These are phyloP conservation scores for Suillus subluteus DNA, from an alignment of 768 basidiomycete species.

Conservation along the genomic window DNA sequence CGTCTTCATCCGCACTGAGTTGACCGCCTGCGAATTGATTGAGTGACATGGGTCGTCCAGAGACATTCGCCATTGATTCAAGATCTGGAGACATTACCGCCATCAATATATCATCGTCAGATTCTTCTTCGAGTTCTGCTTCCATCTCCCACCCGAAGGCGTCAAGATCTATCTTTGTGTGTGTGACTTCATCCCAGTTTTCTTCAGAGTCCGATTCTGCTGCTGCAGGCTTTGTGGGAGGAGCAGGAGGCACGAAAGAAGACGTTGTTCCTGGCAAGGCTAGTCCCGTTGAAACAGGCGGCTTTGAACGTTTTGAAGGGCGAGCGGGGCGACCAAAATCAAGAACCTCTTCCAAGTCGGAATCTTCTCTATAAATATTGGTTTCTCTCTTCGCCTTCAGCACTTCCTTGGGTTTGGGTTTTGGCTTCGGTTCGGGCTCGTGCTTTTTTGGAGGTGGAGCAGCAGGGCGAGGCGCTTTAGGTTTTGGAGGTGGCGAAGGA, in stretches of 20 bases:
- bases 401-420: conserved; percentile 28
- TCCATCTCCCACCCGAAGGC: conserved; percentile 41
- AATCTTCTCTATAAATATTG: conserved; percentile 26
- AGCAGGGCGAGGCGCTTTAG: conserved; percentile 32
- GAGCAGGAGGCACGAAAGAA: conserved; percentile 30
- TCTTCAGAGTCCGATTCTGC: conserved; percentile 48
- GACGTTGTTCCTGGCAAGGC: conserved; percentile 43
- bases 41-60: conserved; percentile 27
- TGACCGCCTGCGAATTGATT: too few species aligned
- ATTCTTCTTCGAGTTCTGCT: conserved; percentile 40
- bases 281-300: conserved; percentile 35
- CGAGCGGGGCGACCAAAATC: conserved; percentile 51
- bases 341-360: conserved; percentile 47
- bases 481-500: conserved; percentile 34
- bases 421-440: conserved; percentile 28
- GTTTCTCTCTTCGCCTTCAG: conserved; percentile 28
- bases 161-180: conserved; percentile 38
- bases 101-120: conserved; percentile 57
- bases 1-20: too few species aligned
- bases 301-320: conserved; percentile 38
- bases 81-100: conserved; percentile 43
- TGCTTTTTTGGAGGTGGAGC: conserved; percentile 31
- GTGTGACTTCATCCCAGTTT: conserved; percentile 55
- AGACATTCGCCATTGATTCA: conserved; percentile 20
- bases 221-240: conserved; percentile 33